Evolutionary conservation across 257 asterid species (phyloP).

Genomic region (Phtheirospermum japonicum): DNA sequence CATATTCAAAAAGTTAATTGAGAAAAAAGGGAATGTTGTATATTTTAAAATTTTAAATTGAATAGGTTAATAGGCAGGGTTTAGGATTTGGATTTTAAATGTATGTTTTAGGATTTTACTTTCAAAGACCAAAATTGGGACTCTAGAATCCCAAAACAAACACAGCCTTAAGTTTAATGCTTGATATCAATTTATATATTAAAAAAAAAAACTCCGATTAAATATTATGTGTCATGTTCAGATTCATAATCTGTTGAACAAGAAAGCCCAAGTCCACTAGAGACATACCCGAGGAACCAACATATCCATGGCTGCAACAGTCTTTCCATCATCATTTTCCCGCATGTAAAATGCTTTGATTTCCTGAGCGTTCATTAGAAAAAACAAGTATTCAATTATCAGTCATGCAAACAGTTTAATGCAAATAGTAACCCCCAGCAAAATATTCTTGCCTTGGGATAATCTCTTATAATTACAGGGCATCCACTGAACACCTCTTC

Average conservation of each 20-base stretch:
- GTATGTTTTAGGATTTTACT: too few species aligned
- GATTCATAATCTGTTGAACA: not conserved
- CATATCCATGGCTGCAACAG: conserved; percentile 99
- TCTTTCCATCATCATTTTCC: conserved; percentile 89
- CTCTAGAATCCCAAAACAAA: too few species aligned
- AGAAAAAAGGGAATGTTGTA: too few species aligned
- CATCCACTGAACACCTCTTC: conserved; percentile 91
- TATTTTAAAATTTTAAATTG: too few species aligned
- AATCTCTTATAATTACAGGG: conserved; percentile 92
- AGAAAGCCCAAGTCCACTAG: conserved; percentile 4
- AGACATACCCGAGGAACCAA: conserved; percentile 92
- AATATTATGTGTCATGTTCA: too few species aligned
- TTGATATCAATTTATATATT: too few species aligned
- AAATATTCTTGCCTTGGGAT: conserved; percentile 69
- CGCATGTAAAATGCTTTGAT: conserved; percentile 99
- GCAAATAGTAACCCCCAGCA: conserved; percentile 9
- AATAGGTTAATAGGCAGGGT: too few species aligned
- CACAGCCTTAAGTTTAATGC: too few species aligned
- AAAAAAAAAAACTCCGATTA: too few species aligned
- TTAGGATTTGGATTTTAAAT: too few species aligned
- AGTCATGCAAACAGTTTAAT: conserved; percentile 14
- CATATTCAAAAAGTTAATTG: too few species aligned
- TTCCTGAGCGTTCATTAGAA: conserved; percentile 46
- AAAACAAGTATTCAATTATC: conserved; percentile 23
- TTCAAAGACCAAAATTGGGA: too few species aligned